Evolutionary conservation across 805 yeast genomes (phyloP), one percentile per base, ranked within the genome.

Genomic region (Lachancea cidri): DNA sequence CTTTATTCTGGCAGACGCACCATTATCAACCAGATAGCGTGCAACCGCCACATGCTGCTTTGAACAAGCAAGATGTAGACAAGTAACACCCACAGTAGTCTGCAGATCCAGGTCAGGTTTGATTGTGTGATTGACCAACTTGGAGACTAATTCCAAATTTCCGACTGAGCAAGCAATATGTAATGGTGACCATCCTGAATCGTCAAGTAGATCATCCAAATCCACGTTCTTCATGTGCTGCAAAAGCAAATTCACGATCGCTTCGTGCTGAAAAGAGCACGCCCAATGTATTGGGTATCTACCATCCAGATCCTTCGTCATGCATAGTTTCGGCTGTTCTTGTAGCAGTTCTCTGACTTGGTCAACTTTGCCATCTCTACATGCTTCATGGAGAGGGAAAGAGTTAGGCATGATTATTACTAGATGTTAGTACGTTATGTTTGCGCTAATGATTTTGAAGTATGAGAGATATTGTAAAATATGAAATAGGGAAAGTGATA

Each of bases 211-310:
- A 3, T 81, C 84, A 55, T 87, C 93, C 9, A 87, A 58, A 47
- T 86, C 91, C 17, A 74, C 62, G 3, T 50, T 48, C 25, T 50
- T 47, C 55, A 57, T 56, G 30, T 45, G 57, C 41, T 51, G 59
- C 5, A 81, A 55, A 29, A 73, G 50, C 13, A 71, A 62, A 0
- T 52, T 44, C 5, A 77, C 77, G 15, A 82, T 68, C 19, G 75
- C 78, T 4, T 64, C 52, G 42, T 80, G 71, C 37, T 76, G 74
- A 50, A 71, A 71, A 1, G 95, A 76, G 19, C 81, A 77, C 1
- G 96, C 96, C 96, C 96, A 89, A 59, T 86, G 94, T 36, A 88
- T 65, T 2, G 96, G 83, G 2, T 84, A 79, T 48, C 97, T 72
- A 1, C 79, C 81, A 54, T 88, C 96, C 2, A 70, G 73, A 59